phyloP scores from a whole-genome alignment of 2,329 filamentous ascomycete genomes.

The Sphaceloma murrayae region DNA sequence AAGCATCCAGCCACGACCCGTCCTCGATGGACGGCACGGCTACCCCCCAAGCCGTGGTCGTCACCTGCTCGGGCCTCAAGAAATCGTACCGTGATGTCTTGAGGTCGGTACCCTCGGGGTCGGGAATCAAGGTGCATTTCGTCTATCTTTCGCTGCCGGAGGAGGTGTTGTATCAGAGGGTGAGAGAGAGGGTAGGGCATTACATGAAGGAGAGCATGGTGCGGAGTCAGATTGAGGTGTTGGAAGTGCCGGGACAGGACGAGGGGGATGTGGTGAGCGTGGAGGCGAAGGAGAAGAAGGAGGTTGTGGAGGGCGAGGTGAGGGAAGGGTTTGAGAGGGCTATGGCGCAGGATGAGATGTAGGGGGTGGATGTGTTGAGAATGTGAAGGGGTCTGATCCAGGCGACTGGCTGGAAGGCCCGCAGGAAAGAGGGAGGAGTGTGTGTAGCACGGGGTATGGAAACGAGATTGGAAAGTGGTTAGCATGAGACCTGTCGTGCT shows the following conservation, averaged over 20 bases:
- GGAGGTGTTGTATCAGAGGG: conserved; percentile 63
- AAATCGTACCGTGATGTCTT: conserved; percentile 81
- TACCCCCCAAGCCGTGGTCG: conserved; percentile 57
- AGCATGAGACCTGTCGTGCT: too few relatives aligned
- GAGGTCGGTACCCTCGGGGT: conserved; percentile 39
- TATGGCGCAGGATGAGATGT: conserved; percentile 21
- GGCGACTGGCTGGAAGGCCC: too few relatives aligned
- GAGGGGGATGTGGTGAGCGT: conserved; percentile 38
- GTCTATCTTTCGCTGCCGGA: conserved; percentile 79
- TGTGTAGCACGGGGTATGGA: not conserved
- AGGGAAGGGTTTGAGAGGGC: conserved; percentile 32
- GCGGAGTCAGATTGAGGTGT: conserved; percentile 73
- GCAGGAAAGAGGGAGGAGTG: too few relatives aligned
- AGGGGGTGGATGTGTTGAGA: not conserved
- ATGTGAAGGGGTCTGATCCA: too few relatives aligned
- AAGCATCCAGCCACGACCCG: conserved; percentile 21
- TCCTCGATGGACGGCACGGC: conserved; percentile 17
- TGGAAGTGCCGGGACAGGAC: conserved; percentile 69
- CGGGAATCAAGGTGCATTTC: conserved; percentile 59
- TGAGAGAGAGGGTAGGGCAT: conserved; percentile 65
- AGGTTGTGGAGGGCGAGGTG: conserved; percentile 35
- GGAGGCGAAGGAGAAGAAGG: conserved; percentile 35
- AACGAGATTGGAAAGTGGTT: too few relatives aligned
- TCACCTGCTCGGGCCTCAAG: conserved; percentile 94
- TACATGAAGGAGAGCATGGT: conserved; percentile 98